Evolutionary conservation across 73 alveolate species (phyloP), one percentile per base, ranked within the genome.

Genomic region (Paramecium bursaria): DNA sequence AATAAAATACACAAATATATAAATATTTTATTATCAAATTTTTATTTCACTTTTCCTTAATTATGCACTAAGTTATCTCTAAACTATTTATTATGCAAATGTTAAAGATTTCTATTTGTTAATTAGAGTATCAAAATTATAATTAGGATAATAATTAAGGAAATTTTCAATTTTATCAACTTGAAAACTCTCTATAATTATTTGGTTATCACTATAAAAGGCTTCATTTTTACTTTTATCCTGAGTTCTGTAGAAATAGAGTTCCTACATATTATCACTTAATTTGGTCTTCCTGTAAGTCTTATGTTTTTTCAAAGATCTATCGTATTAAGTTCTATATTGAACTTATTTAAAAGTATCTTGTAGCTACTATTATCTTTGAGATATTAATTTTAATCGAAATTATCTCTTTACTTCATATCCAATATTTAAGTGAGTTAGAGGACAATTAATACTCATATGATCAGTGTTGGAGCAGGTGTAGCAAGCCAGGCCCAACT

Each of bases 371-470:
- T n/a, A n/a, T n/a, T n/a, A n/a, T n/a, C n/a, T n/a, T n/a, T n/a
- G n/a, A n/a, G n/a, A n/a, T n/a, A n/a, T n/a, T n/a, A n/a, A n/a
- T n/a, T n/a, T n/a, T n/a, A n/a, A n/a, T n/a, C n/a, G n/a, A n/a
- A n/a, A n/a, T n/a, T n/a, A n/a, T n/a, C n/a, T n/a, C n/a, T n/a
- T n/a, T n/a, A n/a, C n/a, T n/a, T n/a, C n/a, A n/a, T n/a, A n/a
- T n/a, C n/a, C n/a, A n/a, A n/a, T n/a, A n/a, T n/a, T n/a, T n/a
- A n/a, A n/a, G n/a, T 39, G 49, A 57, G 82, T 67, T 21, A 67
- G 19, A 17, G 82, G 82, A 67, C 82, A 67, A 17, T 44, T 30
- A 19, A 67, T 35, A 67, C 82, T 35, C 55, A 67, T 35, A 42
- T 67, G 82, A 31, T 67, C 82, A 33, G 33, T 19, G 10, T 53